These are phyloP conservation scores for Populus pruinosa DNA, from an alignment of 345 rosid genomes.

Conservation along the genomic window DNA sequence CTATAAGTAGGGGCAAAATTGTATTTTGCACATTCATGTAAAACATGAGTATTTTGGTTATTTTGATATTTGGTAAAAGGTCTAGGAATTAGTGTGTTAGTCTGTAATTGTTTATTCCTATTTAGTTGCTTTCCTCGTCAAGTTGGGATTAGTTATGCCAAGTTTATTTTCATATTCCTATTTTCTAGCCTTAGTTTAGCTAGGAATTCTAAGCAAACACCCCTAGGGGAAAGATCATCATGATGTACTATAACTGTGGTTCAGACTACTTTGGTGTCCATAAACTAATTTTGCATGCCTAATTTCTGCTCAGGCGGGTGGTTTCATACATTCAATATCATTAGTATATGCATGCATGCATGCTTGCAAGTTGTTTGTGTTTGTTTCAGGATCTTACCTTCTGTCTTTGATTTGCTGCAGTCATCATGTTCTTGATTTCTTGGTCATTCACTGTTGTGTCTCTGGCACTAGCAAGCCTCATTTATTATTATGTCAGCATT, in stretches of 20 bases:
- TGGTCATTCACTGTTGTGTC: conserved; percentile 94
- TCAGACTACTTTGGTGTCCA: background rate
- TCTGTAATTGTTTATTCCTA: background rate
- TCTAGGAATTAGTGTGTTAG: background rate
- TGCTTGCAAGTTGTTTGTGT: background rate
- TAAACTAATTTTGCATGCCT: background rate
- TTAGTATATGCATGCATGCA: background rate
- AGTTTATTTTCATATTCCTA: background rate
- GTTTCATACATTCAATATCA: background rate
- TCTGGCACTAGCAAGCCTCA: conserved; percentile 94
- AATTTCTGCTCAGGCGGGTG: background rate
- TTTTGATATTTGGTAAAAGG: background rate
- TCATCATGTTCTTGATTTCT: conserved; percentile 98
- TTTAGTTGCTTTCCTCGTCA: background rate
- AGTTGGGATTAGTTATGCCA: background rate
- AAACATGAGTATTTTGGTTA: background rate
- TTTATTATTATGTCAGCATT: conserved; percentile 91
- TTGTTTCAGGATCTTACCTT: conserved; percentile 8
- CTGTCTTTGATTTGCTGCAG: conserved; percentile 50
- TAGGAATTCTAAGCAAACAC: background rate
- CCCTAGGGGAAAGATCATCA: background rate
- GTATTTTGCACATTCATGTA: background rate
- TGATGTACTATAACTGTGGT: background rate
- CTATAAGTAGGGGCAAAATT: background rate
- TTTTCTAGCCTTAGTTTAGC: background rate